phyloP scores from a whole-genome alignment of 202 grass and related monocot genomes.

The Schoenoplectus tabernaemontani region DNA sequence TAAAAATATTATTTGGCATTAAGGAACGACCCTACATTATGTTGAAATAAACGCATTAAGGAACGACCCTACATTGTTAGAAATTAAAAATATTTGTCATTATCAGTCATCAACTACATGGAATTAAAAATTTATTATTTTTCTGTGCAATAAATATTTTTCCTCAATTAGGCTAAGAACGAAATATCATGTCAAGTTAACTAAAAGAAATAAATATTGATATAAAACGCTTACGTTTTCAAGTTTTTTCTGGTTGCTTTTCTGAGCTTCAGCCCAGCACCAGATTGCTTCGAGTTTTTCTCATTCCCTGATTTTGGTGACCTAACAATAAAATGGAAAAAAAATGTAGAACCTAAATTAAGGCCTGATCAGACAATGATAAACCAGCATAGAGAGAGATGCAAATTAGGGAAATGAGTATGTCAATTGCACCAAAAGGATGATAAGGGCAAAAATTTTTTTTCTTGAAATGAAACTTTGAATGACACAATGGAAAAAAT shows the following conservation, averaged over 20 bases:
- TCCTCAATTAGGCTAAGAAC: neutral
- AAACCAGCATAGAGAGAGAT: neutral
- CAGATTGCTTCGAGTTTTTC: conserved; percentile 56
- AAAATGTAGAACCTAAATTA: neutral
- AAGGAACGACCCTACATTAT: too few relatives aligned
- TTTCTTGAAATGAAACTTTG: too few relatives aligned
- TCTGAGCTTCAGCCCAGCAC: conserved; percentile 56
- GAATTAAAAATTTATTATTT: neutral
- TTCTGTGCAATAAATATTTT: neutral
- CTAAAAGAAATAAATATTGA: neutral
- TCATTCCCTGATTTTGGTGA: conserved; percentile 22
- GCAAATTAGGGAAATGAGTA: neutral
- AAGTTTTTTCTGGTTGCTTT: conserved; percentile 56
- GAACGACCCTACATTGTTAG: neutral
- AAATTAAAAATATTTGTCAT: neutral
- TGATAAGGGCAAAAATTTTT: neutral
- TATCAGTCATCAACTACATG: neutral
- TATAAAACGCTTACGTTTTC: conserved; percentile 57
- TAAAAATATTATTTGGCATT: too few relatives aligned
- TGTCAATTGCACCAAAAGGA: neutral
- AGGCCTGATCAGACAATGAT: neutral
- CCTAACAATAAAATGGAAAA: conserved; percentile 16
- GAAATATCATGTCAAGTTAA: neutral
- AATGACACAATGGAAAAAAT: neutral
- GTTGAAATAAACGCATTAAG: neutral